These are phyloP conservation scores for Mollisia scopiformis DNA, from an alignment of 2,329 filamentous ascomycete genomes.

Conservation along the genomic window DNA sequence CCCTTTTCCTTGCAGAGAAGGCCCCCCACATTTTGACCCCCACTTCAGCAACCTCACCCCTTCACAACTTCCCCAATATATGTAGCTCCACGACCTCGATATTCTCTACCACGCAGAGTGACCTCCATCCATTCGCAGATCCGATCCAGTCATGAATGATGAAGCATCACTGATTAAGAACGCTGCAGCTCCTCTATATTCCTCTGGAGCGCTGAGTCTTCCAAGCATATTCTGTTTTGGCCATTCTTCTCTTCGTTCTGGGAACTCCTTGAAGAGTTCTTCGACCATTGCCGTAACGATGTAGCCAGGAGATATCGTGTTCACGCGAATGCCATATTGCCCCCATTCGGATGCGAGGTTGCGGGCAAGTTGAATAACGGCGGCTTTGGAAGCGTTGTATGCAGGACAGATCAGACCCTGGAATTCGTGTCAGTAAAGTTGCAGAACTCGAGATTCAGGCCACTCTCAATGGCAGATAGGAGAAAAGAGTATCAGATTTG, in stretches of 20 bases:
- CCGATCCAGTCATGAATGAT: slow-evolving; percentile 63
- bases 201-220: slow-evolving; percentile 66
- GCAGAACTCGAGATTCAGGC: background rate
- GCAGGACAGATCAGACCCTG: slow-evolving; percentile 63
- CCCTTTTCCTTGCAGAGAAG: background rate
- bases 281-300: slow-evolving; percentile 85
- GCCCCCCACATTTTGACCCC: background rate
- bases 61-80: background rate
- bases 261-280: slow-evolving; percentile 74
- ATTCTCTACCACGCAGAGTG: slow-evolving; percentile 51
- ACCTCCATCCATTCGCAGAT: slow-evolving; percentile 35
- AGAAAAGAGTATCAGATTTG: background rate
- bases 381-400: slow-evolving; percentile 79
- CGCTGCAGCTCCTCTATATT: slow-evolving; percentile 72
- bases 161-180: slow-evolving; percentile 70
- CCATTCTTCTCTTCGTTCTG: slow-evolving; percentile 71
- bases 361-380: slow-evolving; percentile 70
- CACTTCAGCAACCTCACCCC: background rate
- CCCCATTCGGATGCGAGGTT: slow-evolving; percentile 78
- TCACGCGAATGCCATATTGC: slow-evolving; percentile 68
- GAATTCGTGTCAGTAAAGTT: slow-evolving; percentile 20
- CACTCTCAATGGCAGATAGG: background rate
- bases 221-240: slow-evolving; percentile 84
- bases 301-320: slow-evolving; percentile 80
- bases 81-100: background rate